phyloP scores from a whole-genome alignment of 2,329 filamentous ascomycete species.

The Hypoxylon sp. region DNA sequence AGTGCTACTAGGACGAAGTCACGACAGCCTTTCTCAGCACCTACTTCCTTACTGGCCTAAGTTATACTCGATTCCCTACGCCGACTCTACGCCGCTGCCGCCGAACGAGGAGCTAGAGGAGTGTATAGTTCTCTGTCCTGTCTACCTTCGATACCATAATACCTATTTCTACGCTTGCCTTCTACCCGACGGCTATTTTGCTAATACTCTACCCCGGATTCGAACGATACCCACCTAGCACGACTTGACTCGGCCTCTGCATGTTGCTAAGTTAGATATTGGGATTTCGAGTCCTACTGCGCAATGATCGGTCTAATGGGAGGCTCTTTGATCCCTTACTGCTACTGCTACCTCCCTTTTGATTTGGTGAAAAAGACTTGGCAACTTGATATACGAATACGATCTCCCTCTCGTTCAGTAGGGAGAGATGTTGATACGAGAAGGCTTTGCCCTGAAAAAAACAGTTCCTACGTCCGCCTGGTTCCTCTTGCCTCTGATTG shows the following conservation, averaged over 20 bases:
- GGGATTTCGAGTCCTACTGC: slow-evolving; percentile 10
- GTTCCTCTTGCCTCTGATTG: slow-evolving; percentile 48
- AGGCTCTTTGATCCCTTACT: slow-evolving; percentile 14
- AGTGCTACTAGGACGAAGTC: slow-evolving; percentile 62
- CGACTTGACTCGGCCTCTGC: slow-evolving; percentile 7
- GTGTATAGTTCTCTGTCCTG: slow-evolving; percentile 41
- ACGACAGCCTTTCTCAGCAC: slow-evolving; percentile 57
- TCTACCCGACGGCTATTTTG: slow-evolving; percentile 27
- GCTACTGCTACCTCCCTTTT: slow-evolving; percentile 30
- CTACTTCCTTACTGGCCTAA: slow-evolving; percentile 47
- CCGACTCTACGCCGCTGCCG: slow-evolving; percentile 42
- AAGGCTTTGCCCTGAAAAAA: slow-evolving; percentile 44
- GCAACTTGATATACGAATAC: slow-evolving; percentile 38
- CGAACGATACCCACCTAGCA: slow-evolving; percentile 21
- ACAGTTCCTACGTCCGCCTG: slow-evolving; percentile 43
- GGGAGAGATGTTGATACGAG: slow-evolving; percentile 50
- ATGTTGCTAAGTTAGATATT: slow-evolving; percentile 6
- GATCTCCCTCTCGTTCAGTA: slow-evolving; percentile 36
- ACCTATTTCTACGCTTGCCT: slow-evolving; percentile 39
- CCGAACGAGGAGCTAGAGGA: slow-evolving; percentile 40
- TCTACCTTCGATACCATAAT: slow-evolving; percentile 46
- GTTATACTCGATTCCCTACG: slow-evolving; percentile 47
- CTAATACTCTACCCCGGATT: slow-evolving; percentile 36
- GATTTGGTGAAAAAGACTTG: slow-evolving; percentile 42
- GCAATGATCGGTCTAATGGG: slow-evolving; percentile 30